Percentiles rank a stretch among this genome's conserved stretches.
These are phyloP conservation scores for Candida ponderosae DNA, from an alignment of 805 yeast genomes.

Conservation along the genomic window DNA sequence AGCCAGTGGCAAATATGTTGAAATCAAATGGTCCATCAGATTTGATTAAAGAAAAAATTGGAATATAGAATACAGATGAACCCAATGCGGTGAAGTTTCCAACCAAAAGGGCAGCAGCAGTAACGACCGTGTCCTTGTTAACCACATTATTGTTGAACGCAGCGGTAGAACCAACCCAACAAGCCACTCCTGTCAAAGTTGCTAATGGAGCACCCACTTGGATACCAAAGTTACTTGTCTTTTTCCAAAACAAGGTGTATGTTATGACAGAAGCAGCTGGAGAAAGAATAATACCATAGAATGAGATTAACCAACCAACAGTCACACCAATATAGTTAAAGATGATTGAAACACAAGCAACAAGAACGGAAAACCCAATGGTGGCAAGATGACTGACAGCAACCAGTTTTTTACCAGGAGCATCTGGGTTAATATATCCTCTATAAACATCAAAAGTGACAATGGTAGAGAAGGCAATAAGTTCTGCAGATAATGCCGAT, in stretches of 20 bases:
- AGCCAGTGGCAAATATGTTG: slow-evolving; percentile 49
- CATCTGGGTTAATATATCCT: slow-evolving; percentile 67
- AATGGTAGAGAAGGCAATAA: slow-evolving; percentile 75
- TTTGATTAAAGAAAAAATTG: slow-evolving; percentile 56
- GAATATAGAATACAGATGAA: slow-evolving; percentile 48
- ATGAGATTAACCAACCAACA: slow-evolving; percentile 31
- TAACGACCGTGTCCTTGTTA: slow-evolving; percentile 11
- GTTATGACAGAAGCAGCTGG: slow-evolving; percentile 29
- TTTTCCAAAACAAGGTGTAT: slow-evolving; percentile 25
- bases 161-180: slow-evolving; percentile 16
- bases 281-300: slow-evolving; percentile 30
- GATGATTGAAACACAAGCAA: slow-evolving; percentile 29
- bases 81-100: slow-evolving; percentile 41
- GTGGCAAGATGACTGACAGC: slow-evolving; percentile 50
- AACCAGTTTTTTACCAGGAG: slow-evolving; percentile 63
- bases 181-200: slow-evolving; percentile 16
- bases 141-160: slow-evolving; percentile 6
- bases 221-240: slow-evolving; percentile 10
- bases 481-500: slow-evolving; percentile 80
- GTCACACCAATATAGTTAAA: slow-evolving; percentile 35
- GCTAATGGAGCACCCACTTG: slow-evolving; percentile 18
- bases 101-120: slow-evolving; percentile 10
- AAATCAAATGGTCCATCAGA: slow-evolving; percentile 70
- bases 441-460: slow-evolving; percentile 77
- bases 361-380: slow-evolving; percentile 30